Percentiles rank a stretch among this genome's conserved stretches.
Conservation (phyloP, 2,329 filamentous ascomycete species). For the Colletotrichum siamense region DNA sequence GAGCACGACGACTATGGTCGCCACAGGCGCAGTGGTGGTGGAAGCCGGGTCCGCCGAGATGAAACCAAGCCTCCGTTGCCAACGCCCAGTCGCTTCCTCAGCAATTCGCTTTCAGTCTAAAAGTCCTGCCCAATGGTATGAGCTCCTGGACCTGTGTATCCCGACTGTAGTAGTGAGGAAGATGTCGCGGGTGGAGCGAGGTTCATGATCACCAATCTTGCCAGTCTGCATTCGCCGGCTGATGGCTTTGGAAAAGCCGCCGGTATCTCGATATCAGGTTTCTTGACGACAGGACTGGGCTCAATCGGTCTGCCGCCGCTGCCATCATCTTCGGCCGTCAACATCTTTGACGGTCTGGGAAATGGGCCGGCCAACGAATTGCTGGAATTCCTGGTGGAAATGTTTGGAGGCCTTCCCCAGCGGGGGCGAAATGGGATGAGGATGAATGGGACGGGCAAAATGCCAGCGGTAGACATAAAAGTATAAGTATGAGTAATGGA, state of each 20-base stretch:
- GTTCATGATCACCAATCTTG: background rate
- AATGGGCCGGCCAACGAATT: background rate
- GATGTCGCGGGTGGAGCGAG: background rate
- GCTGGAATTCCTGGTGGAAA: background rate
- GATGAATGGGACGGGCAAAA: background rate
- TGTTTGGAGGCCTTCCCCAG: background rate
- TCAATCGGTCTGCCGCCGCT: background rate
- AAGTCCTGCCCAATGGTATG: background rate
- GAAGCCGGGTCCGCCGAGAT: background rate
- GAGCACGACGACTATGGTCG: background rate
- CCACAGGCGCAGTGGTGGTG: background rate
- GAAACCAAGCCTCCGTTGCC: background rate
- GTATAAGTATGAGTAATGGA: background rate
- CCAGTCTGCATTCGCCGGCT: background rate
- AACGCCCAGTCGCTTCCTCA: background rate
- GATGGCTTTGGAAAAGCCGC: no score
- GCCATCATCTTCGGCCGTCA: background rate
- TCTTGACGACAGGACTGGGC: background rate
- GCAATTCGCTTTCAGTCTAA: background rate
- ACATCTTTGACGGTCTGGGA: background rate
- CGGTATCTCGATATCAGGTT: background rate
- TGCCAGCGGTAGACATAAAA: background rate
- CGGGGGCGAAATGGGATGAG: background rate
- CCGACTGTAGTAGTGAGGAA: background rate
- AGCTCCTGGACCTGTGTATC: background rate